These are phyloP conservation scores for Cystoisospora suis DNA, from an alignment of 169 alveolate genomes.

Conservation along the genomic window DNA sequence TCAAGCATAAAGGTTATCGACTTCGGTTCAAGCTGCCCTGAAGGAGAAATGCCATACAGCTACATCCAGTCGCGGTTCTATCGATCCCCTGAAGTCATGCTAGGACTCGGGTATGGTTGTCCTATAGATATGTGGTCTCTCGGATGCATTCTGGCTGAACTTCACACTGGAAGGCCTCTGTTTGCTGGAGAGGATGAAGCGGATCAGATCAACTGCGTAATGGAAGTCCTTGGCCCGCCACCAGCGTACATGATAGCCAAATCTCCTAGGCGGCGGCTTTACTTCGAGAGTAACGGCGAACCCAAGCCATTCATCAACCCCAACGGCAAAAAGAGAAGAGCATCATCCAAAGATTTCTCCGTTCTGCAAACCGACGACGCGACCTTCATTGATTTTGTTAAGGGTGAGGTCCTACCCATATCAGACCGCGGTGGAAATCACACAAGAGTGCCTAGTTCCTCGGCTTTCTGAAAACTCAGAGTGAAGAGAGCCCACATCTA, in stretches of 20 bases:
- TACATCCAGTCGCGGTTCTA: conserved; percentile 96
- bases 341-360: not conserved
- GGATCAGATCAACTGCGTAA: conserved; percentile 82
- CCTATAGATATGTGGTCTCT: conserved; percentile 98
- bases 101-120: conserved; percentile 96
- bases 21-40: conserved; percentile 94
- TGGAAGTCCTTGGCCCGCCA: conserved; percentile 69
- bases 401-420: not conserved
- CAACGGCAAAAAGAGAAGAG: not conserved
- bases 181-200: conserved; percentile 77
- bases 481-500: no score
- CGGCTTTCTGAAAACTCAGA: no score
- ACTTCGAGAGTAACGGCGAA: conserved; percentile 16
- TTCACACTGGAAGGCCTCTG: conserved; percentile 85
- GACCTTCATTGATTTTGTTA: conserved; percentile 37
- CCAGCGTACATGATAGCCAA: conserved; percentile 36
- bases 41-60: conserved; percentile 87
- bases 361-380: conserved; percentile 19
- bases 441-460: no score
- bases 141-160: conserved; percentile 97
- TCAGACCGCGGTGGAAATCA: no score
- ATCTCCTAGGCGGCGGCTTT: conserved; percentile 30
- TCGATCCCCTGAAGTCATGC: conserved; percentile 97
- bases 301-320: not conserved
- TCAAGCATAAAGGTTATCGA: conserved; percentile 91